A percentile compares a stretch with the other conserved stretches of the same genome.
These are phyloP conservation scores for Hymenoscyphus albidus DNA, from an alignment of 2,329 filamentous ascomycete genomes.

Conservation along the genomic window DNA sequence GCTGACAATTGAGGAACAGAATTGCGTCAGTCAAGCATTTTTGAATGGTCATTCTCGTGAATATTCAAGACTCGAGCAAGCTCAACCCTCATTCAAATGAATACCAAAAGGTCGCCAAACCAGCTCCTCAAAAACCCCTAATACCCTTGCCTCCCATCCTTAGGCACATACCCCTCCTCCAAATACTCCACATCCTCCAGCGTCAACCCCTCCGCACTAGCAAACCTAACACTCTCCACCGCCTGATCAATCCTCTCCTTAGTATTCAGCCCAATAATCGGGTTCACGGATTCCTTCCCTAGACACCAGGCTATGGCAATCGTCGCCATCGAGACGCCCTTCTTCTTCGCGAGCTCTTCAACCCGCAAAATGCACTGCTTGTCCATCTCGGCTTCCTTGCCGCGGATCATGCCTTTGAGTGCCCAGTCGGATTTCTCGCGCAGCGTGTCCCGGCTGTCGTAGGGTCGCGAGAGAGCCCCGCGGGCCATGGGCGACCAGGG, in stretches of 20 bases:
- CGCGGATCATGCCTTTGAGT: slow-evolving; percentile 19
- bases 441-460: slow-evolving; percentile 7
- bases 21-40: too few species aligned
- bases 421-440: slow-evolving; percentile 21
- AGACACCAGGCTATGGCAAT: slow-evolving; percentile 55
- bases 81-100: too few species aligned
- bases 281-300: slow-evolving; percentile 41
- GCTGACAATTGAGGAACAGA: too few species aligned
- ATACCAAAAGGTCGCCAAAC: too few species aligned
- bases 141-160: slow-evolving; percentile 27
- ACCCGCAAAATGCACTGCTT: slow-evolving; percentile 23
- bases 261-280: slow-evolving; percentile 51
- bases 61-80: too few species aligned
- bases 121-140: neutral
- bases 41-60: too few species aligned
- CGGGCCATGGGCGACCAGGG: slow-evolving; percentile 38
- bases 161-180: slow-evolving; percentile 50
- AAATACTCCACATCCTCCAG: slow-evolving; percentile 50
- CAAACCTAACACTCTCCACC: slow-evolving; percentile 38
- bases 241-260: slow-evolving; percentile 52
- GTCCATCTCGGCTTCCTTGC: slow-evolving; percentile 27
- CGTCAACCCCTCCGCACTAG: slow-evolving; percentile 41
- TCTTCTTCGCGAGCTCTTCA: slow-evolving; percentile 46
- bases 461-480: slow-evolving; percentile 32
- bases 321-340: slow-evolving; percentile 53